Evolutionary conservation across 352 stramenopile species (phyloP), one percentile per base, ranked within the genome.

Genomic region (Phytophthora lateralis): DNA sequence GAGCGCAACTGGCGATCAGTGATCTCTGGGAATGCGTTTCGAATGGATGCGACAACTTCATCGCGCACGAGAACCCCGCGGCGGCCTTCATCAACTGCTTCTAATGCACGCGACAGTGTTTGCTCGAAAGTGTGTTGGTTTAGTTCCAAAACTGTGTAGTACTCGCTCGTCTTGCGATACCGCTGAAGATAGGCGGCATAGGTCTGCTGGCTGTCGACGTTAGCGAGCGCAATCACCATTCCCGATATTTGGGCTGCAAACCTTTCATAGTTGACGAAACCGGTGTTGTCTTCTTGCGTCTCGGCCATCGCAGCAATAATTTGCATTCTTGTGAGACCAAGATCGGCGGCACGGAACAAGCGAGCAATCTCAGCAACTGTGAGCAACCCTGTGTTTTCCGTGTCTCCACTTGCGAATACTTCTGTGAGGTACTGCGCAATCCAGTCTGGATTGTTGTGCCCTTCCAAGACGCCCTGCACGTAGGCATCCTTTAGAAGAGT

Each of bases 121-220:
- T 90, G 80, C 71, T 91, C 82, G 56, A 93, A 90, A 32, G 80
- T 73, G 69, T 91, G 85, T 63, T 94, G 81, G 59, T 92, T 91
- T 59, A 92, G 69, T 43, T 89, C 81, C 14, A 91, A 69, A 6
- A 94, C 67, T 1, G 69, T 78, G 69, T 92, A 94, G 62, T 90
- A 91, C 42, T 92, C 82, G 53, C 77, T 85, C 35, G 76, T 88
- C 49, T 86, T 82, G 46, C 82, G 85, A 63, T 93, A 91, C 41
- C 67, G 79, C 24, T 80, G 76, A 20, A 91, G 48, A 41, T 80
- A 89, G 47, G 72, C 21, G 2, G 80, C 75, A 30, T 83, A 86
- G 0, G 73, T 70, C 32, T 89, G 70, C 60, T 95, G 80, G 20
- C 63, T 85, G 53, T 92, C 82, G 20, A 91, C 78, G 55, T 80